Percentiles rank a stretch among this genome's conserved stretches.
phyloP scores from a whole-genome alignment of 352 stramenopile species.

The Pythium aquatile region DNA sequence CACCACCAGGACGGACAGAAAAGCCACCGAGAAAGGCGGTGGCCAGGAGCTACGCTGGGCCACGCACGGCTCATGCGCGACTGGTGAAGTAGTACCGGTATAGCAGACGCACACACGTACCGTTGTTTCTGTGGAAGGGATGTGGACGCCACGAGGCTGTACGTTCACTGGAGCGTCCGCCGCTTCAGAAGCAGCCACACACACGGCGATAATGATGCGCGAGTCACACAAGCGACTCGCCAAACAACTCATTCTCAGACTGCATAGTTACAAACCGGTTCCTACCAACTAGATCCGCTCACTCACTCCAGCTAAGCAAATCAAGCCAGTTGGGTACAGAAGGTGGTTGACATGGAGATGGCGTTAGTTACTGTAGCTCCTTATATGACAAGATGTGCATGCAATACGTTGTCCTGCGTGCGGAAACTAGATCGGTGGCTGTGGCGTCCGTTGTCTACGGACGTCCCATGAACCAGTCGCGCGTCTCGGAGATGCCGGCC shows the following conservation, averaged over 20 bases:
- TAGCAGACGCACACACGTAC: too few species aligned
- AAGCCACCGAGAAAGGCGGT: neutral
- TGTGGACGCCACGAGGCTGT: neutral
- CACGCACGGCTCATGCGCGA: neutral
- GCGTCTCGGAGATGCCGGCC: slow-evolving; percentile 64
- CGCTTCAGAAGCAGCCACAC: neutral
- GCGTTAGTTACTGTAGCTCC: neutral
- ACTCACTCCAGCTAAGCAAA: neutral
- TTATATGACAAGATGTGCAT: neutral
- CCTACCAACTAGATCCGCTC: neutral
- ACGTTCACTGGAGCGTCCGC: neutral
- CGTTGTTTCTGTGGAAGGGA: too few species aligned
- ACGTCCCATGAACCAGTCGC: slow-evolving; percentile 68
- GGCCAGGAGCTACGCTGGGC: neutral
- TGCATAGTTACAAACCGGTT: slow-evolving; percentile 20
- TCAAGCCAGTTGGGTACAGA: neutral
- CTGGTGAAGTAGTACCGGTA: too few species aligned
- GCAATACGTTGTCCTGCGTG: neutral
- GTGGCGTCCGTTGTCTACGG: neutral
- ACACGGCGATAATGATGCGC: neutral
- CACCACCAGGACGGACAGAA: neutral
- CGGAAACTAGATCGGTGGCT: neutral
- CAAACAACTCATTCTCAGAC: neutral
- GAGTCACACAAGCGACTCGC: neutral
- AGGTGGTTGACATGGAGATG: neutral